A percentile compares a stretch with the other conserved stretches of the same genome.
Conservation (phyloP, 805 yeast species). For the Starmerella potacharoeniae region DNA sequence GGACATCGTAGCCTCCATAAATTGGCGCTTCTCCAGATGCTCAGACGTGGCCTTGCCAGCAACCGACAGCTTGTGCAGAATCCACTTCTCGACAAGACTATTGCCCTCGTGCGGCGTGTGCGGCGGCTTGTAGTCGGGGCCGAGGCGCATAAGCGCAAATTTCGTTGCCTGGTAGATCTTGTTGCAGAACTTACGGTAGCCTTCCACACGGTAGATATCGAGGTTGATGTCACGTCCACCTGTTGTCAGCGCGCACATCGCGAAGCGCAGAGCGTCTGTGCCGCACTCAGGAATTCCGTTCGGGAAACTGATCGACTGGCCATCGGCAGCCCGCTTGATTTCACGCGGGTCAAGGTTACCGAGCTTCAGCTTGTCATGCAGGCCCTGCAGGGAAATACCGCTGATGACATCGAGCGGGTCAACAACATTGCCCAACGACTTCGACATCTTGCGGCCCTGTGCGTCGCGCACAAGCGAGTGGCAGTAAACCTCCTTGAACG, state of each 20-base stretch:
- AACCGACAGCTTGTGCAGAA: constrained; percentile 68
- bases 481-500: constrained; percentile 94
- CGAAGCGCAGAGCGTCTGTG: constrained; percentile 96
- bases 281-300: constrained; percentile 99
- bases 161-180: constrained; percentile 98
- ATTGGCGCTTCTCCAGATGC: constrained; percentile 72
- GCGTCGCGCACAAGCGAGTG: constrained; percentile 98
- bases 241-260: constrained; percentile 94
- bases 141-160: constrained; percentile 86
- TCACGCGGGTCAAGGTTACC: constrained; percentile 91
- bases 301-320: constrained; percentile 85
- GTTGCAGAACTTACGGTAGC: constrained; percentile 98
- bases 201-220: constrained; percentile 93
- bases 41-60: constrained; percentile 55
- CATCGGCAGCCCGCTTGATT: constrained; percentile 72
- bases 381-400: constrained; percentile 69
- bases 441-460: constrained; percentile 97
- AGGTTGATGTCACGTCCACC: constrained; percentile 98
- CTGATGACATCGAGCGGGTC: constrained; percentile 90
- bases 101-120: constrained; percentile 58
- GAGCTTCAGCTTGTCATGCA: constrained; percentile 60
- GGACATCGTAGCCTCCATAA: constrained; percentile 74
- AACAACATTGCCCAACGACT: constrained; percentile 90
- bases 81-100: constrained; percentile 93
- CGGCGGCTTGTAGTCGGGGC: constrained; percentile 78